phyloP scores from a whole-genome alignment of 2,329 filamentous ascomycete genomes.

The Trematosphaeria pertusa region DNA sequence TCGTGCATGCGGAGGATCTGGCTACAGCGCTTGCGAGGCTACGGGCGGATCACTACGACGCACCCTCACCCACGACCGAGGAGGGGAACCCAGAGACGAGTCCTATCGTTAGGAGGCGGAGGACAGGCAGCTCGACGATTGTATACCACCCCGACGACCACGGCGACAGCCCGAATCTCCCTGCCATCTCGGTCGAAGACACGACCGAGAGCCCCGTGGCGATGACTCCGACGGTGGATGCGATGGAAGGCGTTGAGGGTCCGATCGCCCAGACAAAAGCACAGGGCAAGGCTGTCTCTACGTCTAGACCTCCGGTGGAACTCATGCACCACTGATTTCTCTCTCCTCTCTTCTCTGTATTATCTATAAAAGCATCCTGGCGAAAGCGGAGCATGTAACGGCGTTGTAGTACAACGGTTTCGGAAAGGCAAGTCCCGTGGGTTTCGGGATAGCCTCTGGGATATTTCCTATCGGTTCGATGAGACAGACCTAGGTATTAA shows the following conservation, averaged over 20 bases:
- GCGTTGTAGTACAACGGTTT: conserved; percentile 27
- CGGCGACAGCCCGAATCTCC: conserved; percentile 64
- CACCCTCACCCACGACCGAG: conserved; percentile 29
- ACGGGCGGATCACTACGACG: conserved; percentile 48
- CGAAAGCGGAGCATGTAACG: conserved; percentile 25
- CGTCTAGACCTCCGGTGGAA: conserved; percentile 49
- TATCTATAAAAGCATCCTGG: conserved; percentile 27
- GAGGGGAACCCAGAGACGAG: conserved; percentile 30
- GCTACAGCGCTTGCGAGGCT: conserved; percentile 63
- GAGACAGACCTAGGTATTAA: too few species aligned
- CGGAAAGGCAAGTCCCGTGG: not conserved
- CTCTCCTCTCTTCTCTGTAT: conserved; percentile 20
- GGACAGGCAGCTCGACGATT: conserved; percentile 64
- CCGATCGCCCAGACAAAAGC: conserved; percentile 43
- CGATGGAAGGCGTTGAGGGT: conserved; percentile 45
- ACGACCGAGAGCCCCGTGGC: conserved; percentile 57
- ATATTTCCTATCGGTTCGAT: too few species aligned
- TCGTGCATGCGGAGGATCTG: conserved; percentile 69
- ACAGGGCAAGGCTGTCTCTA: conserved; percentile 42
- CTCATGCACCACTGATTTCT: conserved; percentile 38
- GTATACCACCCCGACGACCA: conserved; percentile 70
- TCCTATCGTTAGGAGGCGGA: conserved; percentile 32
- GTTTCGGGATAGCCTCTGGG: not conserved
- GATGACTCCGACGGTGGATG: conserved; percentile 56
- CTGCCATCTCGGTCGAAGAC: conserved; percentile 70